phyloP scores from a whole-genome alignment of 2,329 filamentous ascomycete species.

The Botrytis galanthina region DNA sequence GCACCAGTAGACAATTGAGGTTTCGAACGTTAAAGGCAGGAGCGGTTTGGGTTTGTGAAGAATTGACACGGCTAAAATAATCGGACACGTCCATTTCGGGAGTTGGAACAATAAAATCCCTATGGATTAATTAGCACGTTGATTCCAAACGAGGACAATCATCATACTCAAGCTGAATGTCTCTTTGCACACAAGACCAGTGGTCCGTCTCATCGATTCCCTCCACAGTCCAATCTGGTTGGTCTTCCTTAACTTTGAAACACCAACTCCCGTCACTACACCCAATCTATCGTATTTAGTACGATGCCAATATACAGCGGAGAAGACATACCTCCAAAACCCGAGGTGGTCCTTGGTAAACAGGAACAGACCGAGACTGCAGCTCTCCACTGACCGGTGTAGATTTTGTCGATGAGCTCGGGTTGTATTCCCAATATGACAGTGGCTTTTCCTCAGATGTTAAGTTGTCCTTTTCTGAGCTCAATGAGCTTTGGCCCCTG shows the following conservation, averaged over 20 bases:
- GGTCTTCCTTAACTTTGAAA: slow-evolving; percentile 32
- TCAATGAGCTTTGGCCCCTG: not conserved
- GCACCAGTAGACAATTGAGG: slow-evolving; percentile 31
- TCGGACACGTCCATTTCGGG: slow-evolving; percentile 22
- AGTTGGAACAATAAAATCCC: slow-evolving; percentile 32
- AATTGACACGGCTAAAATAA: slow-evolving; percentile 30
- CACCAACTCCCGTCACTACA: slow-evolving; percentile 37
- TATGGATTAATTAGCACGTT: slow-evolving; percentile 13
- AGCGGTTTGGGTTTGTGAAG: slow-evolving; percentile 26
- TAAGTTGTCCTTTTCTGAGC: slow-evolving; percentile 7
- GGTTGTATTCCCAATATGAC: slow-evolving; percentile 32
- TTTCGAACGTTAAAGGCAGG: slow-evolving; percentile 36
- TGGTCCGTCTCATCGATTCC: slow-evolving; percentile 36
- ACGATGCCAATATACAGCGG: not conserved
- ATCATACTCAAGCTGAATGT: slow-evolving; percentile 25
- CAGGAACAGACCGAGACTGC: slow-evolving; percentile 18
- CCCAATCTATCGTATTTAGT: slow-evolving; percentile 25
- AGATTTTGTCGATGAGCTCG: slow-evolving; percentile 8
- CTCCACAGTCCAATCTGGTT: slow-evolving; percentile 36
- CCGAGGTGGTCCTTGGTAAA: slow-evolving; percentile 29
- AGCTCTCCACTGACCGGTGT: not conserved
- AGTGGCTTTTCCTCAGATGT: slow-evolving; percentile 16
- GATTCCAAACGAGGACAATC: not conserved
- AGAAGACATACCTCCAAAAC: slow-evolving; percentile 30
- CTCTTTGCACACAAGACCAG: slow-evolving; percentile 30